Evolutionary conservation across 345 rosid genomes (phyloP).

Genomic region (Syzygium jambos): DNA sequence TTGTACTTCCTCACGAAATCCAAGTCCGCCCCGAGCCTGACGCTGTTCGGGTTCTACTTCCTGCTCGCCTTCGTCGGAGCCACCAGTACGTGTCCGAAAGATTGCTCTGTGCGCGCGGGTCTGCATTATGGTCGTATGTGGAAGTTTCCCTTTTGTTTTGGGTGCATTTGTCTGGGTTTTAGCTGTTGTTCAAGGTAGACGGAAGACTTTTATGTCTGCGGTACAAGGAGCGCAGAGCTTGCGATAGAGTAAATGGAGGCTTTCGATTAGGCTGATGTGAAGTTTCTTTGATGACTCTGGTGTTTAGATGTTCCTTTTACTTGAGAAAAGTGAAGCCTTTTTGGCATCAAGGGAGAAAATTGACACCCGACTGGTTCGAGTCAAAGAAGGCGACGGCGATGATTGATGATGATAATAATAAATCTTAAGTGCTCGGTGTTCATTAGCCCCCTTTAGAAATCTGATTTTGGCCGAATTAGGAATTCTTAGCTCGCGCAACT

Average conservation of each 20-base stretch:
- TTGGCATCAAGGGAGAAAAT: not conserved
- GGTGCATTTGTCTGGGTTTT: not conserved
- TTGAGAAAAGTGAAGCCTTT: not conserved
- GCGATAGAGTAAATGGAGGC: not conserved
- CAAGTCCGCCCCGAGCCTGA: constrained; percentile 71
- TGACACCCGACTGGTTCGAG: not conserved
- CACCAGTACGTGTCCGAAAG: constrained; percentile 46
- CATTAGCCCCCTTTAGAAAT: not conserved
- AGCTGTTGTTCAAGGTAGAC: not conserved
- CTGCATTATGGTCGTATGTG: not conserved
- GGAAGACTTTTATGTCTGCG: not conserved
- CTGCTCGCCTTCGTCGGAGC: constrained; percentile 88
- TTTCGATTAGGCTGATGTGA: not conserved
- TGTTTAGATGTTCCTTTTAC: not conserved
- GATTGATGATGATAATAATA: not conserved
- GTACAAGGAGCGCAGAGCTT: not conserved
- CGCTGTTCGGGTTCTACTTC: constrained; percentile 93
- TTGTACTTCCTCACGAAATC: constrained; percentile 86
- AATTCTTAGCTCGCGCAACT: not conserved
- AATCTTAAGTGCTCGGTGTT: not conserved
- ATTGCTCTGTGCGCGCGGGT: not conserved
- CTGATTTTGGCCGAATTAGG: not conserved
- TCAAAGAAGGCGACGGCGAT: not conserved
- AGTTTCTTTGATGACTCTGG: not conserved
- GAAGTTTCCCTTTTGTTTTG: not conserved